Evolutionary conservation across 257 asterid genomes (phyloP).

Genomic region (Phtheirospermum japonicum): DNA sequence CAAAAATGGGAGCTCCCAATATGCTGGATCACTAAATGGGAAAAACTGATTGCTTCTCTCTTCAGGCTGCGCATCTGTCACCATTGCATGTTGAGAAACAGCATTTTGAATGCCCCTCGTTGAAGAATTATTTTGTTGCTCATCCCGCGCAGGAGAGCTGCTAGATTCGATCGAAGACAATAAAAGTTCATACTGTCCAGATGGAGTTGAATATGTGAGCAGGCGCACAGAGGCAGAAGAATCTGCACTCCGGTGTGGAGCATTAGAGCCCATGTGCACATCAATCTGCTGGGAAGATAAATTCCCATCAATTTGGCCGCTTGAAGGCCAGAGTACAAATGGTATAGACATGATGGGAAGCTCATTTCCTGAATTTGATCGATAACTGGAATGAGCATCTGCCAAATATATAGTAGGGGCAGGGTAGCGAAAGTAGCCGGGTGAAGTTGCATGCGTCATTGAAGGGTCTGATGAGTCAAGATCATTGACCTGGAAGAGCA

Average conservation of each 20-base stretch:
- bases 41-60: constrained; percentile 66
- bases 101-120: constrained; percentile 46
- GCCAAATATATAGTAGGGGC: constrained; percentile 91
- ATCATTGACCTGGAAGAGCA: constrained; percentile 67
- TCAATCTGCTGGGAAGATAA: constrained; percentile 46
- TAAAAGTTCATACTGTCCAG: constrained; percentile 90
- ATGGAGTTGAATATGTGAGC: constrained; percentile 86
- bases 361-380: constrained; percentile 67
- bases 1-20: constrained; percentile 93
- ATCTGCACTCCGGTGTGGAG: constrained; percentile 54
- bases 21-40: constrained; percentile 82
- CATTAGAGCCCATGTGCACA: constrained; percentile 42
- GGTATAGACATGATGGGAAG: constrained; percentile 80
- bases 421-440: constrained; percentile 83
- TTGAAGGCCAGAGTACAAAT: constrained; percentile 68
- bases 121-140: constrained; percentile 42
- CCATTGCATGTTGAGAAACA: constrained; percentile 65
- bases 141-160: constrained; percentile 50
- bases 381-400: constrained; percentile 63
- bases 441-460: constrained; percentile 86
- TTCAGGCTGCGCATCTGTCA: constrained; percentile 61
- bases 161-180: constrained; percentile 63
- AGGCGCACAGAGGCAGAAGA: constrained; percentile 78
- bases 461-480: constrained; percentile 92
- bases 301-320: constrained; percentile 53